A percentile compares a stretch with the other conserved stretches of the same genome.
Conservation (phyloP, 768 basidiomycete genomes). For the Mycena rosella region DNA sequence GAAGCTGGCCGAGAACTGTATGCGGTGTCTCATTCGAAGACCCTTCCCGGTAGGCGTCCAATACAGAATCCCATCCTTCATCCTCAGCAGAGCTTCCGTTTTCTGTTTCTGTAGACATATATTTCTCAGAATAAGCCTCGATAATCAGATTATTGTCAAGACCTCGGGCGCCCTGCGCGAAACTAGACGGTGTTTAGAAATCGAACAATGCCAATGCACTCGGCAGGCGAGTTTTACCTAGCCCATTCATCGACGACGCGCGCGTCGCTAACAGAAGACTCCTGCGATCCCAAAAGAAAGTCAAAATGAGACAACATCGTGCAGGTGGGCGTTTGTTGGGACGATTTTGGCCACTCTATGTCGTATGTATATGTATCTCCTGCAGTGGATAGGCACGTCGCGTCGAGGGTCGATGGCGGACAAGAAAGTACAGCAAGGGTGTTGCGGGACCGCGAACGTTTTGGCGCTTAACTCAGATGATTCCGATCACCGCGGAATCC, state of each 20-base stretch:
- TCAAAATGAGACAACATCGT: slow-evolving; percentile 43
- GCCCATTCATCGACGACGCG: slow-evolving; percentile 47
- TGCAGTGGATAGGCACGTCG: no score
- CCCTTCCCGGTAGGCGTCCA: slow-evolving; percentile 23
- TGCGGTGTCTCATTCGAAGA: slow-evolving; percentile 9
- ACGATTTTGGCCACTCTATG: no score
- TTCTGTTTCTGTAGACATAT: slow-evolving; percentile 7
- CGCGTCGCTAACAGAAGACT: slow-evolving; percentile 40
- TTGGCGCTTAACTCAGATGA: no score
- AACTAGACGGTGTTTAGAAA: slow-evolving; percentile 23
- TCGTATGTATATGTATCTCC: no score
- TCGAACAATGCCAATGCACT: background rate
- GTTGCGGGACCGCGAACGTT: slow-evolving; percentile 23
- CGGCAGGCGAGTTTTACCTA: slow-evolving; percentile 39
- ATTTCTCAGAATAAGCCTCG: background rate
- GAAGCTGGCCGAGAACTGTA: slow-evolving; percentile 25
- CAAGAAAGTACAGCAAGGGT: no score
- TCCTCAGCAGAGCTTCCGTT: slow-evolving; percentile 15
- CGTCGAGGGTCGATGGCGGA: background rate
- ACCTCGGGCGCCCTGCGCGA: slow-evolving; percentile 23
- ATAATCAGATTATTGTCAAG: slow-evolving; percentile 1
- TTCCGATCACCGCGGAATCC: no score
- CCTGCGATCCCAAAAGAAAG: slow-evolving; percentile 45
- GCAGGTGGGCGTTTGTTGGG: background rate
- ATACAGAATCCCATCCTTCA: slow-evolving; percentile 33